These are phyloP conservation scores for Tylopilus cervinicoccineus DNA, from an alignment of 768 basidiomycete species.

Conservation along the genomic window DNA sequence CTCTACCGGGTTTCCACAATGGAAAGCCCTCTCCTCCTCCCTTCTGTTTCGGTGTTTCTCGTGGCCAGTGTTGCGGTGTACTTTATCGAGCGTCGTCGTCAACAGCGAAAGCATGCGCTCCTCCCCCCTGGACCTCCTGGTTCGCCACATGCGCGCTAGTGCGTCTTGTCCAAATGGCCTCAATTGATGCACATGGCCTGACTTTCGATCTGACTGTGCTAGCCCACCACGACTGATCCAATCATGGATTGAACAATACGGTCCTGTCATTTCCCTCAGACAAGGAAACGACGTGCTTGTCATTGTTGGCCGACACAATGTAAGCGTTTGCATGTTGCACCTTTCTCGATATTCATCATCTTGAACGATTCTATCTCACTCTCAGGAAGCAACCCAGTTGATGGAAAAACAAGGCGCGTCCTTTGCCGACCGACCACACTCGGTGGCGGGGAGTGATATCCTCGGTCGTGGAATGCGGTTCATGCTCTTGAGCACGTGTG, in stretches of 20 bases:
- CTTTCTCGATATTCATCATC: not conserved
- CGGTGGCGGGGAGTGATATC: constrained; percentile 53
- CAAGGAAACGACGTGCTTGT: constrained; percentile 26
- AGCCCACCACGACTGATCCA: constrained; percentile 19
- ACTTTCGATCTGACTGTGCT: not conserved
- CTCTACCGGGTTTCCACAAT: not conserved
- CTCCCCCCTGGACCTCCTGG: constrained; percentile 21
- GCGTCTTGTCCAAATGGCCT: not conserved
- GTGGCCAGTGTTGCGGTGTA: not conserved
- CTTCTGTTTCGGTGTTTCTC: not conserved
- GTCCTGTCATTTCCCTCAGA: constrained; percentile 23
- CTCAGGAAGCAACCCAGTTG: constrained; percentile 46
- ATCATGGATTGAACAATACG: constrained; percentile 26
- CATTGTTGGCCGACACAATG: constrained; percentile 23
- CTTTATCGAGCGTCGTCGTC: constrained; percentile 3
- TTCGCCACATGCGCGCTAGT: constrained; percentile 20
- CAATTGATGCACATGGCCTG: not conserved
- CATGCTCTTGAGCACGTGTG: constrained; percentile 48
- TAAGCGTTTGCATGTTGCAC: not conserved
- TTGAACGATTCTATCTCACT: not conserved
- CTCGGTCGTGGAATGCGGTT: constrained; percentile 57
- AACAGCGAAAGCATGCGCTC: constrained; percentile 6
- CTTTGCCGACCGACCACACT: constrained; percentile 48
- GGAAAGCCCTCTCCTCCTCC: not conserved
- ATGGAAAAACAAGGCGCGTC: constrained; percentile 57